These are phyloP conservation scores for Vaccinium myrtillus DNA, from an alignment of 148 eudicot genomes.

Conservation along the genomic window DNA sequence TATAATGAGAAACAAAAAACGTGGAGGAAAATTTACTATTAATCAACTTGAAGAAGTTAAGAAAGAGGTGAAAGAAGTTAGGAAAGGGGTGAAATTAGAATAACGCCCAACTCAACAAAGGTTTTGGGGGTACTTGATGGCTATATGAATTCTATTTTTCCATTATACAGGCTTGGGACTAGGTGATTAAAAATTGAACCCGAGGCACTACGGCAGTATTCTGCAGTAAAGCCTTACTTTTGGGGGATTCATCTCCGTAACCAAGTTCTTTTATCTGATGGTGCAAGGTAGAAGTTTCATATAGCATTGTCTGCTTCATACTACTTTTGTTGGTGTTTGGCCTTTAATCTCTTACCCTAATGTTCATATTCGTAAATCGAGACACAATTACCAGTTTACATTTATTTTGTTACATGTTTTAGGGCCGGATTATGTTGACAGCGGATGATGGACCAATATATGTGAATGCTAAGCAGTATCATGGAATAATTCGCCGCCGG, in stretches of 20 bases:
- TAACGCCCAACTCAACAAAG: background rate
- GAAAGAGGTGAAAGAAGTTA: background rate
- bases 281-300: background rate
- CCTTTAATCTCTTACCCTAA: background rate
- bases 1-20: background rate
- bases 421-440: conserved; percentile 67
- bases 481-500: conserved; percentile 77
- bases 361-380: background rate
- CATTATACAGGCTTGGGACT: background rate
- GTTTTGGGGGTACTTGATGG: background rate
- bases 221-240: background rate
- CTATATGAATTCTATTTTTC: background rate
- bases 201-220: background rate
- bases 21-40: background rate
- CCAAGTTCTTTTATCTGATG: background rate
- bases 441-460: conserved; percentile 64
- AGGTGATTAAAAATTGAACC: background rate
- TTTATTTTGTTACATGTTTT: background rate
- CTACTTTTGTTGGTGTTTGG: conserved; percentile 1
- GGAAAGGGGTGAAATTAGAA: background rate
- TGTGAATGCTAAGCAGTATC: conserved; percentile 78
- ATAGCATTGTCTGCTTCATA: background rate
- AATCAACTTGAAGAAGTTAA: background rate
- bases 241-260: too few relatives aligned
- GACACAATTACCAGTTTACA: background rate